Conservation (phyloP, 2,329 filamentous ascomycete genomes). For the Didymella pinodella region DNA sequence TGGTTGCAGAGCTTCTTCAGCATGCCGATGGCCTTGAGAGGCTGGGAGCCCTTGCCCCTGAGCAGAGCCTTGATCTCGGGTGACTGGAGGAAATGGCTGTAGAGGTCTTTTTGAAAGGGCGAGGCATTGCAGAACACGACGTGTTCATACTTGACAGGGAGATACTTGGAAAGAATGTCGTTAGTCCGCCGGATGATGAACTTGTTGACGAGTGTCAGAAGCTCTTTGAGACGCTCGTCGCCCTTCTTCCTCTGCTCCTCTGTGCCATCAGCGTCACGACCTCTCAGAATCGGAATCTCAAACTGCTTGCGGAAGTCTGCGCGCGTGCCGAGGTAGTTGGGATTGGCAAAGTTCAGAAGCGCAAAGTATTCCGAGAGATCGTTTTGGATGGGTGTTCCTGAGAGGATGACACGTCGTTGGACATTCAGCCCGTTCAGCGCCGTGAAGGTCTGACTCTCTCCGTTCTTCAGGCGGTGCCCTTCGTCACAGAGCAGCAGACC, state of each 20-base stretch:
- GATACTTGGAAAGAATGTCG: conserved; percentile 96
- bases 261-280: conserved; percentile 87
- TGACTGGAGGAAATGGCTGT: conserved; percentile 96
- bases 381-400: conserved; percentile 97
- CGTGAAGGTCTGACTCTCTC: conserved; percentile 92
- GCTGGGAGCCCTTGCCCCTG: conserved; percentile 92
- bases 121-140: conserved; percentile 97
- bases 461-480: conserved; percentile 95
- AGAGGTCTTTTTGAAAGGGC: conserved; percentile 89
- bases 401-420: conserved; percentile 88
- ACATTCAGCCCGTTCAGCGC: conserved; percentile 92
- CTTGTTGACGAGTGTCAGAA: conserved; percentile 89
- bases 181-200: conserved; percentile 98
- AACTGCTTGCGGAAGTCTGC: conserved; percentile 93
- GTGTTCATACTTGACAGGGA: conserved; percentile 98
- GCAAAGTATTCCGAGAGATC: conserved; percentile 98
- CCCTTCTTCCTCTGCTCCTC: conserved; percentile 83
- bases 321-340: conserved; percentile 85
- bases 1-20: conserved; percentile 99
- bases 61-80: conserved; percentile 93
- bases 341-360: conserved; percentile 95
- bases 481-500: conserved; percentile 95
- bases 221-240: conserved; percentile 80
- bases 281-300: conserved; percentile 89
- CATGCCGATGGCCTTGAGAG: conserved; percentile 93